phyloP scores from a whole-genome alignment of 75 land plant species.

The Pinus tabuliformis region DNA sequence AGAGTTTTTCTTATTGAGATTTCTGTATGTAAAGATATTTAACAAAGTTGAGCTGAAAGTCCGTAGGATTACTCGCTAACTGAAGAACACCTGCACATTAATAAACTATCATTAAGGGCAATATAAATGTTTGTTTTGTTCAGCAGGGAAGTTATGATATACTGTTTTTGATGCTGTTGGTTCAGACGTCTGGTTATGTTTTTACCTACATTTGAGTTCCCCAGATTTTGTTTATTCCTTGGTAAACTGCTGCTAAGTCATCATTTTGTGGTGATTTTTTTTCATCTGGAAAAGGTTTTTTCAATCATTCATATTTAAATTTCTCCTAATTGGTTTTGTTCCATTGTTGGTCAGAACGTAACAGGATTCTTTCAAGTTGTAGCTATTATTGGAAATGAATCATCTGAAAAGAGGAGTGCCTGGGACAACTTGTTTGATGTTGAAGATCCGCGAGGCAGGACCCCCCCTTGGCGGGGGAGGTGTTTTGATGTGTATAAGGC shows the following conservation, averaged over 20 bases:
- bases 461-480: slow-evolving; percentile 55
- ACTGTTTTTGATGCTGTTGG: too few species aligned
- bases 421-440: slow-evolving; percentile 66
- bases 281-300: not conserved
- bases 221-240: not conserved
- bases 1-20: not conserved
- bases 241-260: not conserved
- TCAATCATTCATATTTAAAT: not conserved
- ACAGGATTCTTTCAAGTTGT: slow-evolving; percentile 41
- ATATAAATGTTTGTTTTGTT: not conserved
- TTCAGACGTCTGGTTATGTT: not conserved
- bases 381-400: slow-evolving; percentile 58
- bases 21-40: not conserved
- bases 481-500: slow-evolving; percentile 78
- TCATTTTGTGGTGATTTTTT: not conserved
- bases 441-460: slow-evolving; percentile 65
- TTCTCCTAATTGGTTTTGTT: slow-evolving; percentile 16
- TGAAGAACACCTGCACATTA: not conserved
- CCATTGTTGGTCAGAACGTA: not conserved
- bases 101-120: not conserved
- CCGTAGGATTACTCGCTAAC: not conserved
- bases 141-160: not conserved
- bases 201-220: not conserved
- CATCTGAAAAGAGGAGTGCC: slow-evolving; percentile 30
- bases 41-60: not conserved